phyloP scores from a whole-genome alignment of 2,329 filamentous ascomycete species.

The Penicillium fuscoglaucum region DNA sequence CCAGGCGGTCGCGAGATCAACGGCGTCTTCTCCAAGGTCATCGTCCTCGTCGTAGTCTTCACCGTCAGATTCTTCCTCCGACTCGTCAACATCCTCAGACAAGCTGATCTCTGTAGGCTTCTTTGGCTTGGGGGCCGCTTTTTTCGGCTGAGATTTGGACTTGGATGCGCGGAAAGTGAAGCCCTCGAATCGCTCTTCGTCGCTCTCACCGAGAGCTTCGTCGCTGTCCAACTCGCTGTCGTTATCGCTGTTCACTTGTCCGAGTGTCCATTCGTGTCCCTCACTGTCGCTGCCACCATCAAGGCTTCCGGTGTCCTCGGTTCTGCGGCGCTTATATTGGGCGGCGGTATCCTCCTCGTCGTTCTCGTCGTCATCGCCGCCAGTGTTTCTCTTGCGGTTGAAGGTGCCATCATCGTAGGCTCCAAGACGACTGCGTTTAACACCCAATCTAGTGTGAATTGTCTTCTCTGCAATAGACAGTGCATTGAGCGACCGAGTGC shows the following conservation, averaged over 20 bases:
- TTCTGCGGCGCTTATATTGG: slow-evolving; percentile 48
- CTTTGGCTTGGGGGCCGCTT: slow-evolving; percentile 22
- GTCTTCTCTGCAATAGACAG: slow-evolving; percentile 64
- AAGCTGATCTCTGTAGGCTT: slow-evolving; percentile 47
- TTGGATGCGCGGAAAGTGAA: slow-evolving; percentile 63
- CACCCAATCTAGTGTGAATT: slow-evolving; percentile 53
- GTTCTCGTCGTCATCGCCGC: slow-evolving; percentile 44
- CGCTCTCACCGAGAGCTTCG: slow-evolving; percentile 85
- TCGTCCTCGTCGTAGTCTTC: slow-evolving; percentile 47
- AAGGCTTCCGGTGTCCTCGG: slow-evolving; percentile 49
- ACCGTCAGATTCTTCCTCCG: slow-evolving; percentile 36
- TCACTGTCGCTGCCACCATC: slow-evolving; percentile 82
- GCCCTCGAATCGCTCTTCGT: slow-evolving; percentile 79
- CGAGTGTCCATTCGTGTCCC: slow-evolving; percentile 81
- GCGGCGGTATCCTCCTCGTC: slow-evolving; percentile 43
- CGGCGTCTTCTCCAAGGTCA: slow-evolving; percentile 63
- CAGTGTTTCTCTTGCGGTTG: slow-evolving; percentile 40
- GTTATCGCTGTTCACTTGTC: slow-evolving; percentile 65
- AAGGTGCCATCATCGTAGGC: slow-evolving; percentile 52
- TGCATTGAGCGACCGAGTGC: slow-evolving; percentile 57
- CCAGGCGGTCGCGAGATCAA: slow-evolving; percentile 63
- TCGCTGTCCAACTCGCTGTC: slow-evolving; percentile 71
- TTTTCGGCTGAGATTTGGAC: slow-evolving; percentile 38
- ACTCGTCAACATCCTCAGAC: slow-evolving; percentile 52
- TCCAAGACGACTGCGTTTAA: slow-evolving; percentile 60